Conservation (phyloP, 164 flowering plant species). For the Taxillus chinensis region DNA sequence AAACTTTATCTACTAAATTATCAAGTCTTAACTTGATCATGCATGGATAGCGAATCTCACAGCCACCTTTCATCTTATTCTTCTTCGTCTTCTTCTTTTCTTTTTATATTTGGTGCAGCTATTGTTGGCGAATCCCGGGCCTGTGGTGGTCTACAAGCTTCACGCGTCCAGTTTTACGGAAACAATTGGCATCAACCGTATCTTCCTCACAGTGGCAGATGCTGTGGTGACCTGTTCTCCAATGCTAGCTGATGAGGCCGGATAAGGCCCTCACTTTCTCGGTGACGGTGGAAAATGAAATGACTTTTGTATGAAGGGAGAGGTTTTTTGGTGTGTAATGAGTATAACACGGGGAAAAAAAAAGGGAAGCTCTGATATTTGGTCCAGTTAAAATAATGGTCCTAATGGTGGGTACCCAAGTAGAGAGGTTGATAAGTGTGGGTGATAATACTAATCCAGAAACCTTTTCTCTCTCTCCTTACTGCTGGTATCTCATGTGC, state of each 20-base stretch:
- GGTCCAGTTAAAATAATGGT: too few species aligned
- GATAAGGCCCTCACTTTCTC: background rate
- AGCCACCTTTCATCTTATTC: conserved; percentile 9
- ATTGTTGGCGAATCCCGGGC: conserved; percentile 81
- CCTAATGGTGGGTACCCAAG: too few species aligned
- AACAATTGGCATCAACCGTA: conserved; percentile 52
- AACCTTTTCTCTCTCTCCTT: too few species aligned
- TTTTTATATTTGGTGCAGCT: conserved; percentile 38
- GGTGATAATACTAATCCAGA: too few species aligned
- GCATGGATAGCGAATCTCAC: background rate
- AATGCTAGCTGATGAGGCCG: conserved; percentile 36
- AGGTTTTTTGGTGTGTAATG: too few species aligned
- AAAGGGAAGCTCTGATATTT: too few species aligned
- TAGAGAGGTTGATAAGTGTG: too few species aligned
- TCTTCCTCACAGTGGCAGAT: conserved; percentile 82
- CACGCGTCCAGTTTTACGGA: conserved; percentile 47
- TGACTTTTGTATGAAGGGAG: too few species aligned
- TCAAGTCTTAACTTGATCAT: background rate
- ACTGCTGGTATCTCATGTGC: too few species aligned
- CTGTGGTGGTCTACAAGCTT: conserved; percentile 68
- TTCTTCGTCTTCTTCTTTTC: too few species aligned
- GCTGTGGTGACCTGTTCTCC: conserved; percentile 58
- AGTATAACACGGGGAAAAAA: too few species aligned
- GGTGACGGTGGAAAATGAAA: too few species aligned
- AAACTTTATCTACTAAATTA: background rate